Base-by-base conservation (phyloP, 768 basidiomycete species). In the Paxillus ammoniavirescens region DNA sequence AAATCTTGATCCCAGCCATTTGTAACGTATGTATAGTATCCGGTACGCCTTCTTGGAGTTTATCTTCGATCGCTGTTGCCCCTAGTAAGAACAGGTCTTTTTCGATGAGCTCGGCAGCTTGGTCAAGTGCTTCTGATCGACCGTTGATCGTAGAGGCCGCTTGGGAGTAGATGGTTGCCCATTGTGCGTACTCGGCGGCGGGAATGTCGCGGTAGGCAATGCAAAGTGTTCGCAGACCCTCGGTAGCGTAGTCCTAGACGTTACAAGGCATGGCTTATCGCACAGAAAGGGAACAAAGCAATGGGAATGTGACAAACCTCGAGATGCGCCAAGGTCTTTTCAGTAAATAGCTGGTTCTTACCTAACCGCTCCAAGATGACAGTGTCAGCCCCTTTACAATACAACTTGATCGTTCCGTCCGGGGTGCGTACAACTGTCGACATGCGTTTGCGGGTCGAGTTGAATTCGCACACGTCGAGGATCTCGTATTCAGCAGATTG, bases 1-100 rank as follows among this genome's bases (percentile, higher is more conserved):
- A 99, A 15, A 99, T 86, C 87, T 98, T 99, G 73, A 99, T 97
- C 3, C 97, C 97, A 36, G 97, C 97, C 82, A 91, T 92, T 63
- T 99, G 97, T 43, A 99, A 71, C 0, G 95, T 98, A 67, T 98
- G 95, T 46, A 98, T 99, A 5, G 97, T 87, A 63, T 99, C 97
- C 0, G 97, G 97, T 3, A 99, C 97, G 38, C 97, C 97, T 49
- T 99, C 97, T 67, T 99, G 97, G 13, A 99, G 75, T 71, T 97
- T 98, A 70, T 99, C 97, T 69, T 99, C 97, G 64, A 99, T 94
- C 15, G 97, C 97, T 2, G 97, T 98, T 23, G 97, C 97, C 3
- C 97, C 97, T 15, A 99, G 80, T 15, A 99, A 67, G 64, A 91
- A 87, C 61, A 99, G 77, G 56, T 99, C 93, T 62, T 89, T 89